These are phyloP conservation scores for Rosa multiflora DNA, from an alignment of 306 rosid species.

Conservation along the genomic window DNA sequence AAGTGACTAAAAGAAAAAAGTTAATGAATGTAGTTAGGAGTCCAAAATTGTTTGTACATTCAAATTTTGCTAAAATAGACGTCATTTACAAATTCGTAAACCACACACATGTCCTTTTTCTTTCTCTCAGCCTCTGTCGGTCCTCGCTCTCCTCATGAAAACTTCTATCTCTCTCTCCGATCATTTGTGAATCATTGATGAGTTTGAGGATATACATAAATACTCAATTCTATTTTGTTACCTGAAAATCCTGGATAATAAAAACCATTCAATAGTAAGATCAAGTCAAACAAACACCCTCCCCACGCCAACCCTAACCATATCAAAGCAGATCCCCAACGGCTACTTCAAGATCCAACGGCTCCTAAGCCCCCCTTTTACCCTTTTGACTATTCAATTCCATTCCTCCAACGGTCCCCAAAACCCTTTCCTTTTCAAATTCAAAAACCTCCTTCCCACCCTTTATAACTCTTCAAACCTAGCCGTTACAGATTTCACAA, in stretches of 20 bases:
- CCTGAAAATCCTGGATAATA: neutral
- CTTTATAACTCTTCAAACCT: slow-evolving; percentile 27
- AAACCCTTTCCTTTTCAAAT: slow-evolving; percentile 29
- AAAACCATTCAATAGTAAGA: neutral
- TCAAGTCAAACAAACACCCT: neutral
- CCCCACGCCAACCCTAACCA: neutral
- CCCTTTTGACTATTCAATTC: neutral
- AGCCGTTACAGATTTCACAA: slow-evolving; percentile 46
- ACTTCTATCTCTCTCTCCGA: too few relatives aligned
- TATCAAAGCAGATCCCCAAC: slow-evolving; percentile 5
- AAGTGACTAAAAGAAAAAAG: too few relatives aligned
- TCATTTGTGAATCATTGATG: too few relatives aligned
- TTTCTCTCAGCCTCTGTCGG: too few relatives aligned
- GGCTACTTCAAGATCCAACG: slow-evolving; percentile 40
- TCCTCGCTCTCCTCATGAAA: too few relatives aligned
- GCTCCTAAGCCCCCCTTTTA: slow-evolving; percentile 19
- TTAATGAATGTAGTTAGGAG: too few relatives aligned
- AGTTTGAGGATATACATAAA: too few relatives aligned
- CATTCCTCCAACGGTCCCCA: slow-evolving; percentile 30
- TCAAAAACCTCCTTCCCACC: neutral
- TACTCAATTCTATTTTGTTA: too few relatives aligned
- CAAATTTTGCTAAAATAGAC: too few relatives aligned
- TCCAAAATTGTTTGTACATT: too few relatives aligned
- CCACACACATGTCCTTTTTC: too few relatives aligned
- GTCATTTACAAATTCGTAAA: too few relatives aligned